Evolutionary conservation across 73 alveolate genomes (phyloP).

Genomic region (Paraurostyla sp.): DNA sequence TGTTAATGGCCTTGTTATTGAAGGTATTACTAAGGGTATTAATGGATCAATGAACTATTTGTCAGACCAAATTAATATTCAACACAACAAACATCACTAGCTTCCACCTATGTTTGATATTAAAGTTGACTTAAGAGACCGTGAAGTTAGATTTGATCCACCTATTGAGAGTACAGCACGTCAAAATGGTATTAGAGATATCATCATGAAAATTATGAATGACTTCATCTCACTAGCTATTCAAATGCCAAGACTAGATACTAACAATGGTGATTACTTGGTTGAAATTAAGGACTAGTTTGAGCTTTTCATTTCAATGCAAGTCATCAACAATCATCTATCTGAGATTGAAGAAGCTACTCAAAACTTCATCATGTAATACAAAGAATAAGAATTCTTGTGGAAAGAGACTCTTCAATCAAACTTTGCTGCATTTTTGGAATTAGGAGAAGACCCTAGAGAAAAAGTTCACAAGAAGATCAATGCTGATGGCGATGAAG

Average conservation of each 20-base stretch:
- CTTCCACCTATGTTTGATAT: constrained; percentile 90
- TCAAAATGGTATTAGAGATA: constrained; percentile 92
- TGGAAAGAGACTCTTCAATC: constrained; percentile 97
- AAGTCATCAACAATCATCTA: constrained; percentile 74
- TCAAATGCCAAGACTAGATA: constrained; percentile 94
- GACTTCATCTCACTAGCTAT: constrained; percentile 94
- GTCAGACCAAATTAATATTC: constrained; percentile 77
- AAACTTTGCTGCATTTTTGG: constrained; percentile 93
- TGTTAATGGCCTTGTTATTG: constrained; percentile 87
- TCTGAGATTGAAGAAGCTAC: constrained; percentile 91
- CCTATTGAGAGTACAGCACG: constrained; percentile 86
- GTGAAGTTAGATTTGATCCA: constrained; percentile 83
- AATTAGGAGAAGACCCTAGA: constrained; percentile 85
- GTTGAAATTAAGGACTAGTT: constrained; percentile 96
- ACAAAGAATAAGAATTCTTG: constrained; percentile 90
- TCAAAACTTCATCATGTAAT: constrained; percentile 81
- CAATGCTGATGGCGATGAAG: constrained; percentile 85
- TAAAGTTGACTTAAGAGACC: constrained; percentile 82
- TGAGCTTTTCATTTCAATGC: constrained; percentile 82
- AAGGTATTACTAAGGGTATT: constrained; percentile 88
- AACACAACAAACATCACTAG: constrained; percentile 78
- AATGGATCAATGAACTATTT: constrained; percentile 75
- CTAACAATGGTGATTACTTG: constrained; percentile 96
- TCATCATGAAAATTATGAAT: constrained; percentile 92
- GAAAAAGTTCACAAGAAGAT: constrained; percentile 76